Percentiles rank a stretch among this genome's conserved stretches.
Evolutionary conservation across 176 grass and related monocot species (phyloP).

Genomic region (Phragmites australis): DNA sequence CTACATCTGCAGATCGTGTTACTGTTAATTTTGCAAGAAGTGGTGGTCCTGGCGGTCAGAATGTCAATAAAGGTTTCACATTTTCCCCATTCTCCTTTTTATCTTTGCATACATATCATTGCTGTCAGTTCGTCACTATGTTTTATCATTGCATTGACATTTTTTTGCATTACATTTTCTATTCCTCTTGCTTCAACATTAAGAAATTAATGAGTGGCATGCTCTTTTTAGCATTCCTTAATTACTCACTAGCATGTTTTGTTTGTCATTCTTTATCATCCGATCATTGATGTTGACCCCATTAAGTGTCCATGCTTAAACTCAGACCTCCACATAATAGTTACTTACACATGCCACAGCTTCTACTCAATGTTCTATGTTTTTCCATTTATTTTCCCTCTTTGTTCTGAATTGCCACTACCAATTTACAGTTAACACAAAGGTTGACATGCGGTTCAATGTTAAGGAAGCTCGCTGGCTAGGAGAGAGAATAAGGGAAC

Average conservation of each 20-base stretch:
- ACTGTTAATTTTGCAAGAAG: constrained; percentile 96
- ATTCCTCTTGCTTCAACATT: constrained; percentile 12
- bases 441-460: constrained; percentile 99
- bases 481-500: constrained; percentile 81
- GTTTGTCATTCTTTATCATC: constrained; percentile 6
- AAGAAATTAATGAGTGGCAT: not conserved
- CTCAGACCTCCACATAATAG: constrained; percentile 7
- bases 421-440: constrained; percentile 80
- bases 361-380: not conserved
- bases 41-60: constrained; percentile 93
- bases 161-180: not conserved
- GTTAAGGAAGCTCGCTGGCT: constrained; percentile 90
- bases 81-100: not conserved
- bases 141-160: not conserved
- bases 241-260: not conserved
- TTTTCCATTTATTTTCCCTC: not conserved
- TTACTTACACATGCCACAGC: not conserved
- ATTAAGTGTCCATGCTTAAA: not conserved
- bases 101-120: not conserved
- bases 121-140: constrained; percentile 7
- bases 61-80: constrained; percentile 89
- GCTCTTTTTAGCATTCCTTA: not conserved
- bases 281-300: not conserved
- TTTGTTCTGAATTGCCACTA: constrained; percentile 5
- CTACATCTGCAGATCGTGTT: constrained; percentile 67